Percentiles rank a stretch among this genome's conserved stretches.
Conservation (phyloP, 768 basidiomycete species). For the Clathrus columnatus region DNA sequence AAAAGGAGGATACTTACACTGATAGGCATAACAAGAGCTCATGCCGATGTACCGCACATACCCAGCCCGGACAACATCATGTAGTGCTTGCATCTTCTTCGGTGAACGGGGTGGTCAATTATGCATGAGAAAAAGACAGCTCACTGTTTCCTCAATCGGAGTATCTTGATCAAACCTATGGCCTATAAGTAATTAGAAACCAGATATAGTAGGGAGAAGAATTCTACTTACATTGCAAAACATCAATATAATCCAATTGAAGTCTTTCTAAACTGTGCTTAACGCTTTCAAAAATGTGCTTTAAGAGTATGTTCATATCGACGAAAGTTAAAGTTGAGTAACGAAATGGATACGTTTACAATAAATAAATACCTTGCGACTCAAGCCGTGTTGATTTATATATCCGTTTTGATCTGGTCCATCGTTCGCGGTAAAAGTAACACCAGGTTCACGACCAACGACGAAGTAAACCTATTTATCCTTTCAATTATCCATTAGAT, state of each 20-base stretch:
- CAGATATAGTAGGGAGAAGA: not conserved
- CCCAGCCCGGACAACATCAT: slow-evolving; percentile 42
- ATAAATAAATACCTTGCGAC: slow-evolving; percentile 36
- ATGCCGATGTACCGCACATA: slow-evolving; percentile 40
- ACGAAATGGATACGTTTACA: too few relatives aligned
- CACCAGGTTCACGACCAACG: slow-evolving; percentile 17
- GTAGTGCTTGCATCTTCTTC: slow-evolving; percentile 37
- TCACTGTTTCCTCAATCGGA: slow-evolving; percentile 32
- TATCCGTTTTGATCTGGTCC: slow-evolving; percentile 31
- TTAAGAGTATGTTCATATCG: not conserved
- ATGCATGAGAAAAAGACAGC: too few relatives aligned
- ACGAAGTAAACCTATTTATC: slow-evolving; percentile 14
- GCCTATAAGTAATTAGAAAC: slow-evolving; percentile 16
- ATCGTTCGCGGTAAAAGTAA: not conserved
- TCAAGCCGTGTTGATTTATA: slow-evolving; percentile 44
- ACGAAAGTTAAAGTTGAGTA: not conserved
- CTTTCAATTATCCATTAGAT: not conserved
- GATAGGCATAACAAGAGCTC: slow-evolving; percentile 34
- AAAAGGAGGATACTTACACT: slow-evolving; percentile 22
- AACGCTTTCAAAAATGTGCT: slow-evolving; percentile 43
- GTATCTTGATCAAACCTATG: slow-evolving; percentile 36
- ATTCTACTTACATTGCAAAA: slow-evolving; percentile 29
- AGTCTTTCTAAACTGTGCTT: slow-evolving; percentile 32
- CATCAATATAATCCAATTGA: slow-evolving; percentile 37
- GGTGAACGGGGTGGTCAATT: too few relatives aligned